phyloP scores from a whole-genome alignment of 139 green algal species.

The Eudorina sp. region DNA sequence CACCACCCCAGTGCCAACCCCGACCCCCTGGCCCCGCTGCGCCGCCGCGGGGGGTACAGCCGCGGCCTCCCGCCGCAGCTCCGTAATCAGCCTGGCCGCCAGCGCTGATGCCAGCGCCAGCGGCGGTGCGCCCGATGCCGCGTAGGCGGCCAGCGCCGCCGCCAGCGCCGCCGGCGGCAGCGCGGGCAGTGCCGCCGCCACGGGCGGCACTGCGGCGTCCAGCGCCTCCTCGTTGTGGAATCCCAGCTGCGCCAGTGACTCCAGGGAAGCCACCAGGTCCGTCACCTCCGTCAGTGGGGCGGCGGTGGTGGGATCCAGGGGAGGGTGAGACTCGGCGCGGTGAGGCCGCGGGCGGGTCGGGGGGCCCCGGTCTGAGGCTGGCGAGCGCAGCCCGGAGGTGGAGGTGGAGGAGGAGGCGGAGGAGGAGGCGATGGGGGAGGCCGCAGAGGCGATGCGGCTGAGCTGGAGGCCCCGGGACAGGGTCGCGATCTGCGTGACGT shows the following conservation, averaged over 20 bases:
- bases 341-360: background rate
- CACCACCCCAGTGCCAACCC: too few species aligned
- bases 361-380: too few species aligned
- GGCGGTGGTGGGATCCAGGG: too few species aligned
- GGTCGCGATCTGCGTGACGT: too few species aligned
- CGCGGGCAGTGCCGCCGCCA: background rate
- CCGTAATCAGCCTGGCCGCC: background rate
- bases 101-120: background rate
- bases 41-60: too few species aligned
- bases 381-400: too few species aligned
- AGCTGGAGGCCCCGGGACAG: too few species aligned
- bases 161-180: background rate
- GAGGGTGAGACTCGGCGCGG: background rate
- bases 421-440: too few species aligned
- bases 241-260: background rate
- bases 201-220: background rate
- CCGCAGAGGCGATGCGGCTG: too few species aligned
- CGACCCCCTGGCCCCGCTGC: too few species aligned
- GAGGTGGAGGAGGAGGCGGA: too few species aligned
- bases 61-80: background rate
- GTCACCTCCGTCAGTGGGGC: background rate
- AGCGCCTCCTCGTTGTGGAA: conserved; percentile 29
- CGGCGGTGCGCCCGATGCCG: background rate
- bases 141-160: conserved; percentile 1
- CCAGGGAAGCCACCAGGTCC: background rate